phyloP scores from a whole-genome alignment of 805 yeast species.

The Cyberlindnera euphorbiiphila region DNA sequence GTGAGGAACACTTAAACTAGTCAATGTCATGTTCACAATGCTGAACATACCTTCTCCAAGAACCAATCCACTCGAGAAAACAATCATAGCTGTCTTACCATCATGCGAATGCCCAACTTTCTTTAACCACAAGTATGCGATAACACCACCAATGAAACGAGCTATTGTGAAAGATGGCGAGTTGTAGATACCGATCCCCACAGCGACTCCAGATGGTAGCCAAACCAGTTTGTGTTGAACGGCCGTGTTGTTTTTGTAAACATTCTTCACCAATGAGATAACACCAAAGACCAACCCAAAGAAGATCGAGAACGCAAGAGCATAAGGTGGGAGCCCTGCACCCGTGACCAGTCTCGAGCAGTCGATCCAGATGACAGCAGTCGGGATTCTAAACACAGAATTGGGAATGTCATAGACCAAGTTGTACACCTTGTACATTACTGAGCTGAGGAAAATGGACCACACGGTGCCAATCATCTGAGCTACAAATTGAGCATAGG shows the following conservation, averaged over 20 bases:
- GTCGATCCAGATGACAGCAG: slow-evolving; percentile 95
- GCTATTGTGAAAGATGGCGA: slow-evolving; percentile 92
- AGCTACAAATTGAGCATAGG: slow-evolving; percentile 86
- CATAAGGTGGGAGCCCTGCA: slow-evolving; percentile 80
- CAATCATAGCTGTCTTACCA: slow-evolving; percentile 71
- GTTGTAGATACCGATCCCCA: slow-evolving; percentile 94
- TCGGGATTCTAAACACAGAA: slow-evolving; percentile 78
- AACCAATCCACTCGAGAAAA: slow-evolving; percentile 87
- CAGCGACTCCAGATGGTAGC: slow-evolving; percentile 94
- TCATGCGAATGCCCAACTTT: slow-evolving; percentile 35
- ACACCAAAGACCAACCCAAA: slow-evolving; percentile 69
- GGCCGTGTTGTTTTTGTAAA: slow-evolving; percentile 38
- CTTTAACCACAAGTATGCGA: slow-evolving; percentile 56
- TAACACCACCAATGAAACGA: slow-evolving; percentile 82
- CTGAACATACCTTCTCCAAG: slow-evolving; percentile 93
- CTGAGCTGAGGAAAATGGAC: slow-evolving; percentile 74
- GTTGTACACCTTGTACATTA: slow-evolving; percentile 82
- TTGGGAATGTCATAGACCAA: slow-evolving; percentile 83
- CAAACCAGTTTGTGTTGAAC: slow-evolving; percentile 44
- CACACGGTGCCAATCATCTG: slow-evolving; percentile 85
- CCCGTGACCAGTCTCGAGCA: slow-evolving; percentile 93
- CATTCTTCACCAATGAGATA: slow-evolving; percentile 60
- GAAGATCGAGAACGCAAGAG: slow-evolving; percentile 50
- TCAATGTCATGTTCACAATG: slow-evolving; percentile 72
- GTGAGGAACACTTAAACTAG: slow-evolving; percentile 66